Conservation (phyloP, 495 filamentous ascomycete species). For the Aspergillus conjunctus region DNA sequence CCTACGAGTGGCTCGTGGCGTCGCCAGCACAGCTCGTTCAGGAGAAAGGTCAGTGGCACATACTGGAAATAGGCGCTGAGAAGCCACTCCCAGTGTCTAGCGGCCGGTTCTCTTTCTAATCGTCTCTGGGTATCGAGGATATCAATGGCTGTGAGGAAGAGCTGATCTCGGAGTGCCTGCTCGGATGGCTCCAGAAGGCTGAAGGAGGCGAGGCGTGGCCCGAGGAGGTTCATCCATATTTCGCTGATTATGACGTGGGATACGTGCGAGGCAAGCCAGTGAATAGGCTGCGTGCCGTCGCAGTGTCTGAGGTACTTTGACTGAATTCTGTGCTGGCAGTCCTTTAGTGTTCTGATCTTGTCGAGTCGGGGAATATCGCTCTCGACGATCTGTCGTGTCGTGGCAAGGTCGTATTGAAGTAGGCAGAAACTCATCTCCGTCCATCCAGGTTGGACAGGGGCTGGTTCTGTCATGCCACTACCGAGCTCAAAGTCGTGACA, state of each 20-base stretch:
- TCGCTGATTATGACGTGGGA: conserved; percentile 15
- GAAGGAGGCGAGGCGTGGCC: neutral
- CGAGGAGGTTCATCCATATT: conserved; percentile 19
- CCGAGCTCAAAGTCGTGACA: conserved; percentile 11
- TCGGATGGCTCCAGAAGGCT: neutral
- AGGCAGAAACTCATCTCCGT: conserved; percentile 21
- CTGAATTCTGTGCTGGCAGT: conserved; percentile 14
- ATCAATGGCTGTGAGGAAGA: conserved; percentile 15
- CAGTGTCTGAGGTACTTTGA: conserved; percentile 15
- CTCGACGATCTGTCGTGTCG: neutral
- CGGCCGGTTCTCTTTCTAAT: conserved; percentile 9
- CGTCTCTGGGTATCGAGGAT: conserved; percentile 16
- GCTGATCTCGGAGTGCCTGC: conserved; percentile 5
- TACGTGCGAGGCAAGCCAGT: conserved; percentile 20
- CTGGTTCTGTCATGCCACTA: neutral
- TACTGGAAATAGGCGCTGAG: conserved; percentile 18
- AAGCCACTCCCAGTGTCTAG: conserved; percentile 15
- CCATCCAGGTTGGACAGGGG: conserved; percentile 7
- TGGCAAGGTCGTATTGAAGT: conserved; percentile 16
- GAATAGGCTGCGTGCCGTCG: conserved; percentile 12
- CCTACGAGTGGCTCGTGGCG: neutral
- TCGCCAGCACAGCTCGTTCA: conserved; percentile 12
- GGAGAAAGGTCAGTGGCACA: conserved; percentile 12
- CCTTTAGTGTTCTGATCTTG: neutral
- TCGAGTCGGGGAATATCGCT: conserved; percentile 1